Evolutionary conservation across 176 grass and related monocot species (phyloP), one percentile per base, ranked within the genome.

Genomic region (Triticum timopheevii): DNA sequence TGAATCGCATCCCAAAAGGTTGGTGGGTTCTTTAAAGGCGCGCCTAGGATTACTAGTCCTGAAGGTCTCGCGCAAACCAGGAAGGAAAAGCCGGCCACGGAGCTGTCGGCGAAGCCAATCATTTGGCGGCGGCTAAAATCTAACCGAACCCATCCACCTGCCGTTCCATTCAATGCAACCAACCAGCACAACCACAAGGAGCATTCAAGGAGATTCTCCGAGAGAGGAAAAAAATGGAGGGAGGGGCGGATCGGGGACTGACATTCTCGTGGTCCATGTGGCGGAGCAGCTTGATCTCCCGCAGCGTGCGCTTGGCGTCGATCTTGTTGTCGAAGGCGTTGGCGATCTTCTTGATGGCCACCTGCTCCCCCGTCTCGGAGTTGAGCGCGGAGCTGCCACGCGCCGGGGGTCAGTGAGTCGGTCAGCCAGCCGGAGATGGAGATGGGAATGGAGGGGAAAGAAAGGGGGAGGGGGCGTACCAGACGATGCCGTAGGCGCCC

Each of bases 201-300:
- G 49, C 50, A 54, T 54, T 17, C 50, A 54, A 54, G 4, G 40
- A 3, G 40, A 44, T 3, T 44, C 40, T 3, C 1, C 47, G 47
- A 13, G 45, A 49, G 5, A 24, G 4, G 10, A 13, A 49, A 2
- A 36, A 40, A 71, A n/a, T 73, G 19, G 30, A 35, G 30, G 22
- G 4, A 19, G 59, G 9, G 23, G 54, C 76, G 56, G 82, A 12
- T 70, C 7, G 73, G 2, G 35, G 76, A 85, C 88, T 84, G 33
- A 98, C 96, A 88, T 99, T 99, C 90, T 99, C 97, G 73, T 99
- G 97, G 86, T 99, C 94, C 97, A 99, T 91, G 89, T 99, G 97
- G 56, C 97, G 92, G 67, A 99, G 97, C 81, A 99, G 92, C 85
- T 99, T 99, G 66, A 99, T 99, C 91, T 99, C 97, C 27, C 97